Conservation (phyloP, 2,329 filamentous ascomycete species). For the Aulographum hederae region DNA sequence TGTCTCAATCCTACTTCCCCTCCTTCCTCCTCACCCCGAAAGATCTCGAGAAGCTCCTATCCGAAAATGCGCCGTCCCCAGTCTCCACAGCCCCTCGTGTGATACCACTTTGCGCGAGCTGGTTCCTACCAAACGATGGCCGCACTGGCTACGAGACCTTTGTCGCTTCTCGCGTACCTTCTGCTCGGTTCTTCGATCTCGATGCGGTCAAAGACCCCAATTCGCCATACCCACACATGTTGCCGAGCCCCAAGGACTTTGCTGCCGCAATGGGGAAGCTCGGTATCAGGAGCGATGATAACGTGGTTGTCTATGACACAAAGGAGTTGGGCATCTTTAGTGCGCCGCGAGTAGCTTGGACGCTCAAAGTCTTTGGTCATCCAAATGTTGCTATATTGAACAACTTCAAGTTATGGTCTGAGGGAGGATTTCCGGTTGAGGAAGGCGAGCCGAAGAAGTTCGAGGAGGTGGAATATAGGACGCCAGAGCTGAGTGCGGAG, state of each 20-base stretch:
- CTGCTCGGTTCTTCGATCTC: slow-evolving; percentile 88
- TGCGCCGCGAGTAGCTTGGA: slow-evolving; percentile 88
- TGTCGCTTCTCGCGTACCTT: slow-evolving; percentile 66
- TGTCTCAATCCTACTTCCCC: too few species aligned
- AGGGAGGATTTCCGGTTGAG: slow-evolving; percentile 65
- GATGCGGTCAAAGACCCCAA: slow-evolving; percentile 77
- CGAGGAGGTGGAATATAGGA: slow-evolving; percentile 21
- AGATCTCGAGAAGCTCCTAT: slow-evolving; percentile 64
- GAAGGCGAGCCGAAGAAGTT: slow-evolving; percentile 46
- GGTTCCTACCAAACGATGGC: slow-evolving; percentile 90
- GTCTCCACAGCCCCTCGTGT: slow-evolving; percentile 69
- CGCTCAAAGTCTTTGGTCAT: slow-evolving; percentile 77
- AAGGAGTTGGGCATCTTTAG: slow-evolving; percentile 87
- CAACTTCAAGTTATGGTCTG: slow-evolving; percentile 90
- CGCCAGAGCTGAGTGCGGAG: slow-evolving; percentile 27
- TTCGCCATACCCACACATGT: slow-evolving; percentile 91
- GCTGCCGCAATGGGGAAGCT: slow-evolving; percentile 75
- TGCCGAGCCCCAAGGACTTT: slow-evolving; percentile 66
- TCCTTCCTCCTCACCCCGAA: slow-evolving; percentile 76
- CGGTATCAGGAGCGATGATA: slow-evolving; percentile 74
- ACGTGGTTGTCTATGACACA: slow-evolving; percentile 84
- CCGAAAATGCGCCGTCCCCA: slow-evolving; percentile 61
- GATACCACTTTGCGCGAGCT: slow-evolving; percentile 78
- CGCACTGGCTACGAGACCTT: slow-evolving; percentile 69
- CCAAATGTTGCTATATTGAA: slow-evolving; percentile 76